Conservation (phyloP, 1,139 yeast genomes). For the Protomyces inouyei region DNA sequence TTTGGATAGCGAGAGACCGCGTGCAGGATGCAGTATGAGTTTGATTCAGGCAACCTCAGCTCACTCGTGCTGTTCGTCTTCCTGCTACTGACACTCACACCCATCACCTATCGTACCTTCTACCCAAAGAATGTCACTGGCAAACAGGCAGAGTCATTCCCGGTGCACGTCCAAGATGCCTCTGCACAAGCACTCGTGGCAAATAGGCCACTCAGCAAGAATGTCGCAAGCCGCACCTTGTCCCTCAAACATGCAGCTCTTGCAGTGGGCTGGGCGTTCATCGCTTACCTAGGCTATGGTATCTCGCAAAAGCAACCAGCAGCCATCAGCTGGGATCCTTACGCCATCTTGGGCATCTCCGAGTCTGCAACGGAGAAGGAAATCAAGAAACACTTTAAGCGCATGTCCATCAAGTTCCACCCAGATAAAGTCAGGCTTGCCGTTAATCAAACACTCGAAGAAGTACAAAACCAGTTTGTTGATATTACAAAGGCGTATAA, state of each 20-base stretch:
- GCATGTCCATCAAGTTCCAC: constrained; percentile 78
- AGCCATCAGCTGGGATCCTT: constrained; percentile 73
- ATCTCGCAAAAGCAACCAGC: constrained; percentile 35
- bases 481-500: constrained; percentile 87
- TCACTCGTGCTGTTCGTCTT: constrained; percentile 21
- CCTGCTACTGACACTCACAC: constrained; percentile 9
- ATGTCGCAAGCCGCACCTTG: constrained; percentile 1
- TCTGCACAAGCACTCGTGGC: background rate
- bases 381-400: constrained; percentile 76
- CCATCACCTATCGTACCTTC: constrained; percentile 6
- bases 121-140: constrained; percentile 1
- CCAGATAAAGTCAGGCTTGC: constrained; percentile 77
- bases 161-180: constrained; percentile 4
- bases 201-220: background rate
- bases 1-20: background rate
- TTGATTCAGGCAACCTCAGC: constrained; percentile 16
- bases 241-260: constrained; percentile 5
- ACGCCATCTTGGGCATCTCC: constrained; percentile 72
- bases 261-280: constrained; percentile 25
- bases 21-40: constrained; percentile 21
- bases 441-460: constrained; percentile 57
- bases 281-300: constrained; percentile 14
- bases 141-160: background rate
- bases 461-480: constrained; percentile 72
- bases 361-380: constrained; percentile 65